A percentile compares a stretch with the other conserved stretches of the same genome.
Evolutionary conservation across 371 early-diverging fungal species (phyloP).

Genomic region (Circinella umbellata): DNA sequence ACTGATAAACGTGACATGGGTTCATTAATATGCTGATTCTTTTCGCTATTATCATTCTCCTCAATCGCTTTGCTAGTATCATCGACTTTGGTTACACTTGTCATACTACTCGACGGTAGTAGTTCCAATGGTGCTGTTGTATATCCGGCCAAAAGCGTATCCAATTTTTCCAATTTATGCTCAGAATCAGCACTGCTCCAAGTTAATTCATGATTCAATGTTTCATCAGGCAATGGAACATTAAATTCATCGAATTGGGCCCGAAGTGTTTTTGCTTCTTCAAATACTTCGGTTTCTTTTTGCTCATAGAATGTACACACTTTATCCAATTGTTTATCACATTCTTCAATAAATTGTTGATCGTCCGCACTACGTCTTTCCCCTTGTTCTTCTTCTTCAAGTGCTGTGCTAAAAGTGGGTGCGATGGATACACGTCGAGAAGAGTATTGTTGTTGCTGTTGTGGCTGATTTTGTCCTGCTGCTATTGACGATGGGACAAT

Average conservation of each 20-base stretch:
- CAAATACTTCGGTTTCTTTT: conserved; percentile 18
- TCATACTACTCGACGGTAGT: neutral
- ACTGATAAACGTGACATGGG: too few relatives aligned
- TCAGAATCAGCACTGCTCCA: neutral
- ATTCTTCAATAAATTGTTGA: conserved; percentile 13
- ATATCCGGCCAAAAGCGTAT: conserved; percentile 9
- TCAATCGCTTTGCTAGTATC: too few relatives aligned
- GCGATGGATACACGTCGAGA: neutral
- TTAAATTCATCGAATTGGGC: conserved; percentile 21
- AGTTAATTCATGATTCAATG: neutral
- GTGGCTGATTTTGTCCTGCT: neutral
- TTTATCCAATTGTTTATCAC: conserved; percentile 25
- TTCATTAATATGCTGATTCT: too few relatives aligned
- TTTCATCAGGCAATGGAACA: conserved; percentile 7
- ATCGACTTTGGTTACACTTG: too few relatives aligned
- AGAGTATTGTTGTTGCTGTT: neutral
- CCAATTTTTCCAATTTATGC: conserved; percentile 7
- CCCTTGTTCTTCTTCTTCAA: neutral
- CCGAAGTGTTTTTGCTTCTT: conserved; percentile 14
- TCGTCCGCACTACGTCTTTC: conserved; percentile 1
- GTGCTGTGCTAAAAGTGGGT: neutral
- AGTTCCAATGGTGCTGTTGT: neutral
- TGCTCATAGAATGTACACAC: conserved; percentile 18
- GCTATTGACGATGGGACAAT: neutral
- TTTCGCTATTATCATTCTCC: too few relatives aligned